phyloP scores from a whole-genome alignment of 2,329 filamentous ascomycete species.

The Sordariomycetes sp. region DNA sequence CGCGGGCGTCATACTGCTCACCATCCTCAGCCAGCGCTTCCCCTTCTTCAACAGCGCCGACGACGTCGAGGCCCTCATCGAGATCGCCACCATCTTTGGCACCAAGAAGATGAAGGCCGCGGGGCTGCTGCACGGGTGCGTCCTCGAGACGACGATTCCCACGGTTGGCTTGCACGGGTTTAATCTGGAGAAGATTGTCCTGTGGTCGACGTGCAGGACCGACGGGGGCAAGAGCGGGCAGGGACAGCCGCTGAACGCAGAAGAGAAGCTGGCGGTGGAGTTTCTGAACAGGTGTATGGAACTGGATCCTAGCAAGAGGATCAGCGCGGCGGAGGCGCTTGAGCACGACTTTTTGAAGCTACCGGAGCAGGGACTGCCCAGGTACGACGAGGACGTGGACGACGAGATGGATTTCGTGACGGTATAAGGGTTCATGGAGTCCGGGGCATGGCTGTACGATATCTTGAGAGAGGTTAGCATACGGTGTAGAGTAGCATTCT shows the following conservation, averaged over 20 bases:
- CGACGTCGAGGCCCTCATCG: slow-evolving; percentile 93
- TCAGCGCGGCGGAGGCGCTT: slow-evolving; percentile 63
- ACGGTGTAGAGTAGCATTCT: not conserved
- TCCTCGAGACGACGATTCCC: slow-evolving; percentile 86
- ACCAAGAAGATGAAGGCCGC: slow-evolving; percentile 69
- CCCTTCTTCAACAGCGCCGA: slow-evolving; percentile 99
- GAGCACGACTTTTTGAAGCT: slow-evolving; percentile 53
- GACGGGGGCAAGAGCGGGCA: slow-evolving; percentile 39
- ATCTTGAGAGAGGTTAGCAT: not conserved
- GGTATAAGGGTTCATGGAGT: not conserved
- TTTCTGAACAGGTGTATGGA: slow-evolving; percentile 66
- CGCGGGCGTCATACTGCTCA: slow-evolving; percentile 92
- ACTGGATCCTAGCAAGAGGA: slow-evolving; percentile 58
- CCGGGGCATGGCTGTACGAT: not conserved
- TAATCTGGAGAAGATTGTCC: slow-evolving; percentile 79
- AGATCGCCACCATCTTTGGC: slow-evolving; percentile 93
- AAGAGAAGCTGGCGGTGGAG: slow-evolving; percentile 59
- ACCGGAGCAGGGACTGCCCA: not conserved
- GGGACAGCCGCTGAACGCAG: slow-evolving; percentile 39
- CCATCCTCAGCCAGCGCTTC: slow-evolving; percentile 80
- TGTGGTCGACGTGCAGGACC: slow-evolving; percentile 81
- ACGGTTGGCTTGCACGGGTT: slow-evolving; percentile 80
- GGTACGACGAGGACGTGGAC: not conserved
- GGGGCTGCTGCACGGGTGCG: slow-evolving; percentile 73
- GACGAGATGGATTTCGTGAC: slow-evolving; percentile 6